phyloP scores from a whole-genome alignment of 179 eudicot genomes.

The Nepenthes alata region DNA sequence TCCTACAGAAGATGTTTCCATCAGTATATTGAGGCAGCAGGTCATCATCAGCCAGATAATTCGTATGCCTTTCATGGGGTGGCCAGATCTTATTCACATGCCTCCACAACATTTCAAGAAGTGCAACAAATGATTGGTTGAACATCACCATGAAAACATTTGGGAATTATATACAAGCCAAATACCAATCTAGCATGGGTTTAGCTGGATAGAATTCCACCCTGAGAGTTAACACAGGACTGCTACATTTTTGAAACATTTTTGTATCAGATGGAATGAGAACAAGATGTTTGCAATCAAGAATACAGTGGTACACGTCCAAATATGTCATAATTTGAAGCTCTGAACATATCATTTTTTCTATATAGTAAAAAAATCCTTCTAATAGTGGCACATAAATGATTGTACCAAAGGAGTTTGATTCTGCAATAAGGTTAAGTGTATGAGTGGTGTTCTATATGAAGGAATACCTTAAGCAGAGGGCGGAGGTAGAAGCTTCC shows the following conservation, averaged over 20 bases:
- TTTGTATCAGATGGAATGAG: neutral
- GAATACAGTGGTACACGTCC: too few species aligned
- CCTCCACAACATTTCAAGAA: too few species aligned
- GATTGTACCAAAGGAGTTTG: neutral
- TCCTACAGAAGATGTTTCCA: conserved; percentile 38
- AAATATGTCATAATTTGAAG: too few species aligned
- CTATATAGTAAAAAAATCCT: neutral
- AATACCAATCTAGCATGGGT: too few species aligned
- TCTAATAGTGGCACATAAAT: neutral
- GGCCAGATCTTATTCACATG: too few species aligned
- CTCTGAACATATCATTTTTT: too few species aligned
- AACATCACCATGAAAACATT: too few species aligned
- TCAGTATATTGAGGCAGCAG: conserved; percentile 7
- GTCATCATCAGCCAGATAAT: neutral
- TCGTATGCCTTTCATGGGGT: neutral
- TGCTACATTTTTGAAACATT: neutral
- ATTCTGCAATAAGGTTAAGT: neutral
- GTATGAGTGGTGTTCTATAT: neutral
- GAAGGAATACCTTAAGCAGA: conserved; percentile 59
- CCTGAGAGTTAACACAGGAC: neutral
- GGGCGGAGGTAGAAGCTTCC: conserved; percentile 99
- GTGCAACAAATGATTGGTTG: too few species aligned
- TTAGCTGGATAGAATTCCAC: neutral
- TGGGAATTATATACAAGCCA: too few species aligned
- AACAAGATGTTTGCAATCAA: too few species aligned